Evolutionary conservation across 2,329 filamentous ascomycete genomes (phyloP), one percentile per base, ranked within the genome.

Genomic region (Hypoxylon sp.): DNA sequence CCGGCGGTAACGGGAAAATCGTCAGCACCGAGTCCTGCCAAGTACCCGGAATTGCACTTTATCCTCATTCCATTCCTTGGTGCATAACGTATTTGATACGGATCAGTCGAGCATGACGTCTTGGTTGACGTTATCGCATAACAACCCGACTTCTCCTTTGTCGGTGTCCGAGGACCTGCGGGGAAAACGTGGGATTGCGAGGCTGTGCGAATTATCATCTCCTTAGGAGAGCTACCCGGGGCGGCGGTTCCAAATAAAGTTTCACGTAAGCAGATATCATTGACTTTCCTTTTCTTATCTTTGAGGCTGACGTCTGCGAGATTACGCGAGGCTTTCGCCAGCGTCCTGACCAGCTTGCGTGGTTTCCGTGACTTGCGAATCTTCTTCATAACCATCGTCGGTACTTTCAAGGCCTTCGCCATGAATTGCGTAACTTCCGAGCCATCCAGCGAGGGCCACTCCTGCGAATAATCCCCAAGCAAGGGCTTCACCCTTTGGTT

Each of bases 391-490:
- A 2, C 79, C 80, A 19, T 82, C 82, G 54, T 89, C 88, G 3
- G 84, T 87, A 67, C 88, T 90, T 76, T 91, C 89, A 0, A 91
- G 80, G 0, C 83, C 84, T 1, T 81, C 80, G 1, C 92, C 91
- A 11, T 89, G 85, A 70, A 98, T 95, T 0, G 92, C 91, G 65
- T 95, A 90, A 64, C 92, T 94, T 29, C 93, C 83, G 1, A 93
- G 68, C 82, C 95, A 97, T 0, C 95, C 96, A 0, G 94, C 66
- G 33, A 97, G 89, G 0, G 93, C 88, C 2, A 98, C 85, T 0
- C 92, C 94, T 0, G 92, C 94, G 78, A 98, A 98, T 0, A 97
- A 80, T 1, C 93, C 93, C 87, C 97, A 99, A 0, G 93, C 90
- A 3, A 98, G 81, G 1, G 90, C 89, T 79, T 97, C 94, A 1